Base-by-base conservation (phyloP, 2,329 filamentous ascomycete genomes). In the Bipolaris gigantea region DNA sequence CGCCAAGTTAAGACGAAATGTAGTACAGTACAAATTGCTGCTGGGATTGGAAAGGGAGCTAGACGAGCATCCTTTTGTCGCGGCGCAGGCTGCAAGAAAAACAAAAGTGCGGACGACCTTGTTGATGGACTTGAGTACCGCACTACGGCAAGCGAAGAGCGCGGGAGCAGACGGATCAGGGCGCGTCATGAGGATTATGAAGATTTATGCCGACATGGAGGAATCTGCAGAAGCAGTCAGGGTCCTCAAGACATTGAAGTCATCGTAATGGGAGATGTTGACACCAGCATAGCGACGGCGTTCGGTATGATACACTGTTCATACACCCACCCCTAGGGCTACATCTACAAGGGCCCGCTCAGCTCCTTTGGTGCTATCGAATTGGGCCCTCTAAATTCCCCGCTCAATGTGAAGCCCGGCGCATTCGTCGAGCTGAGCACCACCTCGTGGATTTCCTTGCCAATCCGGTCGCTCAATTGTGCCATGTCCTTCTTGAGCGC, bases 351-450 rank as follows among this genome's bases (percentile, higher is more conserved):
- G 19, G 69, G 68, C 5, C 69, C 69, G n/a, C 64, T 62, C 30
- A 76, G 50, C 7, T 77, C 76, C 60, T 73, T 76, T 15, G 73
- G 64, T n/a, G 69, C 55, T 61, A 76, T 69, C 16, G 72, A 75
- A 38, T 74, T 62, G 5, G 70, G 43, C 11, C 87, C 80, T 66
- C 78, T 85, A 73, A 94, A 89, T 50, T 88, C 85, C 53, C 92
- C 93, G 71, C 85, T 96, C 73, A 99, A 77, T 72, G 87, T 91
- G 79, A 99, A 85, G 0, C 91, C 93, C 1, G 94, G 92, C 1
- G 89, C 87, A 70, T 94, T 83, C 6, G 93, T 96, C 11, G 92
- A 91, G 79, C 90, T 93, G 67, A 99, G 78, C 32, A 97, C 85
- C 67, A 88, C 83, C 75, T 88, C 85, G 61, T 87, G 87, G 48